These are phyloP conservation scores for Ustilago crameri DNA, from an alignment of 1,284 basidiomycete species.

Conservation along the genomic window DNA sequence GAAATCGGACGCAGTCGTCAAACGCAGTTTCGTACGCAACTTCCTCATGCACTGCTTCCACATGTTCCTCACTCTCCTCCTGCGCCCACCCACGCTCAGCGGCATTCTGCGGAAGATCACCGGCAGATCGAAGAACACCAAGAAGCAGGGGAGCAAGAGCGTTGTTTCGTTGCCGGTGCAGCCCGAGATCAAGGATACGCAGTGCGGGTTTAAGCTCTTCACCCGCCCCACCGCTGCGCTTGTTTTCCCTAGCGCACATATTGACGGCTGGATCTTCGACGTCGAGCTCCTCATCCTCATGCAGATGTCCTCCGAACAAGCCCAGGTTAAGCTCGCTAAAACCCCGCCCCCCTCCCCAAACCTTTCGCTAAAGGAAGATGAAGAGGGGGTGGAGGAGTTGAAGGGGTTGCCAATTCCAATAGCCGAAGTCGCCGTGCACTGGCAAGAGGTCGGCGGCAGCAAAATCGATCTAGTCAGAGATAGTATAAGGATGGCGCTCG, in stretches of 20 bases:
- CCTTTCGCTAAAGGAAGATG: background rate
- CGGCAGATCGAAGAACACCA: too few relatives aligned
- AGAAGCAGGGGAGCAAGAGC: too few relatives aligned
- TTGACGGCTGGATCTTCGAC: conserved; percentile 85
- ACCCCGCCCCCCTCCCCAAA: background rate
- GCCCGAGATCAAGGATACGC: conserved; percentile 90
- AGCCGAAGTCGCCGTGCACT: conserved; percentile 84
- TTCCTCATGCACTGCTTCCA: conserved; percentile 92
- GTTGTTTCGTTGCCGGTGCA: conserved; percentile 69
- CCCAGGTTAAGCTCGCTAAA: background rate
- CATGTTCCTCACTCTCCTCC: conserved; percentile 65
- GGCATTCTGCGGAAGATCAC: conserved; percentile 5
- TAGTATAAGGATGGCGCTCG: conserved; percentile 85
- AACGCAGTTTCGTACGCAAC: conserved; percentile 86
- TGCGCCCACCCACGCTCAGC: conserved; percentile 53
- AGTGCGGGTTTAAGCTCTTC: conserved; percentile 89
- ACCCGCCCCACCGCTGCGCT: conserved; percentile 81
- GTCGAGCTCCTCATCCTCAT: conserved; percentile 92
- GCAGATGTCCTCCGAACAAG: conserved; percentile 48
- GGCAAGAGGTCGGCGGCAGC: conserved; percentile 90
- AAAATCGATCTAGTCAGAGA: conserved; percentile 87
- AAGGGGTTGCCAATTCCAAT: conserved; percentile 77
- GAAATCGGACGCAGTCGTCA: conserved; percentile 89
- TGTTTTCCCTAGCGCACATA: conserved; percentile 76
- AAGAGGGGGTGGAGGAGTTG: conserved; percentile 18